Conservation (phyloP, 768 basidiomycete species). For the Mycena leptocephala region DNA sequence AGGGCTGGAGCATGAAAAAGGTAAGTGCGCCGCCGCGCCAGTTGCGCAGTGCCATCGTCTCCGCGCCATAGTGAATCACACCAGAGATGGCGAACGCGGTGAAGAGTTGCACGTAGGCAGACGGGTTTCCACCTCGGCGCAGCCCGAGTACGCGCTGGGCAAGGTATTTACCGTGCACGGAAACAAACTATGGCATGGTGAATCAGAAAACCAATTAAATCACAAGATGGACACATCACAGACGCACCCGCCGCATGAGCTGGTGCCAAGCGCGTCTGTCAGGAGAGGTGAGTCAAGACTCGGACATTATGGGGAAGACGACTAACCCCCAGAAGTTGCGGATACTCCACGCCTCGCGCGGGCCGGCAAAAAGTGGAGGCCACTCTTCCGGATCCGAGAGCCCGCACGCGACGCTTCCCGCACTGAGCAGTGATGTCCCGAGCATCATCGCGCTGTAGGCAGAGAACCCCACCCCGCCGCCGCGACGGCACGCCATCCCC, state of each 20-base stretch:
- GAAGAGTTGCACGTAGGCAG: conserved; percentile 51
- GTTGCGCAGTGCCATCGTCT: conserved; percentile 42
- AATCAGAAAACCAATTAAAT: too few species aligned
- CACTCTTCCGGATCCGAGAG: conserved; percentile 54
- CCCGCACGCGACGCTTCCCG: conserved; percentile 41
- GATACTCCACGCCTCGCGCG: conserved; percentile 54
- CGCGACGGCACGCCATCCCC: conserved; percentile 32
- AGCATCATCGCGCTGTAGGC: conserved; percentile 19
- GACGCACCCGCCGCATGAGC: conserved; percentile 22
- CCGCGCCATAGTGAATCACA: conserved; percentile 51
- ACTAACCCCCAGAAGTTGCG: conserved; percentile 58
- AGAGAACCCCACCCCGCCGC: conserved; percentile 17
- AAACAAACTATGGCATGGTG: not conserved
- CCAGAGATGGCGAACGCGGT: conserved; percentile 54
- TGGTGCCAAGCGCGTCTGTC: conserved; percentile 28
- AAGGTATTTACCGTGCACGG: too few species aligned
- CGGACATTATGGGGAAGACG: not conserved
- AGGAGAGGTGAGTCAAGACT: not conserved
- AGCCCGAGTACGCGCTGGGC: too few species aligned
- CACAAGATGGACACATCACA: not conserved
- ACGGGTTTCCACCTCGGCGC: conserved; percentile 40
- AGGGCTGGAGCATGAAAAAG: conserved; percentile 29
- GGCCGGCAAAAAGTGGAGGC: conserved; percentile 55
- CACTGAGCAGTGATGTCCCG: conserved; percentile 34
- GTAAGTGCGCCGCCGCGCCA: conserved; percentile 13